Evolutionary conservation across 2,329 filamentous ascomycete species (phyloP).

Genomic region (Diaporthe australafricana): DNA sequence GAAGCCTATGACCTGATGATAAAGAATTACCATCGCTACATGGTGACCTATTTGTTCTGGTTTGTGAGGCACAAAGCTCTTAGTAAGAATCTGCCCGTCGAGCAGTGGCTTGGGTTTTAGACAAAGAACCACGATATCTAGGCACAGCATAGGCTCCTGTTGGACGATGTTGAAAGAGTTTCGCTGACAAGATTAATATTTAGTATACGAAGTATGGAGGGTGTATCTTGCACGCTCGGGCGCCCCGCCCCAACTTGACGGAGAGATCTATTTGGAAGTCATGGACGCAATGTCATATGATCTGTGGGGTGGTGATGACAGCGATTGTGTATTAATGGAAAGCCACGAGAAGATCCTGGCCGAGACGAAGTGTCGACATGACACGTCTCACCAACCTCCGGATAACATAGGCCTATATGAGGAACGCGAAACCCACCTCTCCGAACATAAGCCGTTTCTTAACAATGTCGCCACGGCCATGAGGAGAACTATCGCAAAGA

Average conservation of each 20-base stretch:
- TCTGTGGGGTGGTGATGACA: background rate
- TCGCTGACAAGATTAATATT: background rate
- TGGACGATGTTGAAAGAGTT: background rate
- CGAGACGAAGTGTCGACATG: slow-evolving; percentile 6
- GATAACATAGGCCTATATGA: background rate
- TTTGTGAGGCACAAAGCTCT: background rate
- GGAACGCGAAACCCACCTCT: background rate
- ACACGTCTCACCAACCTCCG: background rate
- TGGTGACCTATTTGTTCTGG: background rate
- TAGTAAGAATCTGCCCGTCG: background rate
- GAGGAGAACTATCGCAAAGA: background rate
- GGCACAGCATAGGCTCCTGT: background rate
- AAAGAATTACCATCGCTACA: slow-evolving; percentile 10
- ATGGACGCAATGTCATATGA: background rate
- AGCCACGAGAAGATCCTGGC: background rate
- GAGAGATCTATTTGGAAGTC: background rate
- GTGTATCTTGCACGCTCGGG: too few species aligned
- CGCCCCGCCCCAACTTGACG: background rate
- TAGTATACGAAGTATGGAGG: background rate
- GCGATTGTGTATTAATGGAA: fast-evolving
- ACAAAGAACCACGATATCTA: background rate
- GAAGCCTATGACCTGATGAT: background rate
- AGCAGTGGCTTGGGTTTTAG: background rate
- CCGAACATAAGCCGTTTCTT: background rate
- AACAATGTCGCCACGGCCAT: slow-evolving; percentile 5